Conservation (phyloP, 768 basidiomycete species). For the Pleurotus djamor region DNA sequence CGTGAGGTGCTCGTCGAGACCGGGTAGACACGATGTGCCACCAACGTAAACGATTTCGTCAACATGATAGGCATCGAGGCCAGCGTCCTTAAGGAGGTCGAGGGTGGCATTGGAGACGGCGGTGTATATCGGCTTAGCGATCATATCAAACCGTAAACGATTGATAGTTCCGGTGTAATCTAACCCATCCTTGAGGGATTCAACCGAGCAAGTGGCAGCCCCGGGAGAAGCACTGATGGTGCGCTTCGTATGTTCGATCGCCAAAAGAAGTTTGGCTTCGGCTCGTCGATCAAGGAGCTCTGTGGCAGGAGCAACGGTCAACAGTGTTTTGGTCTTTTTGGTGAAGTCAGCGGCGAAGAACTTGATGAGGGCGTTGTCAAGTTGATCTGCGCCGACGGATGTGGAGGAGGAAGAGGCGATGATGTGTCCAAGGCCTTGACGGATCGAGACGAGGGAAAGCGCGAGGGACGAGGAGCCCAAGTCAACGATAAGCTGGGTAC, state of each 20-base stretch:
- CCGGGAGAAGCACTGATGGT: slow-evolving; percentile 85
- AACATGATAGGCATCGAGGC: slow-evolving; percentile 62
- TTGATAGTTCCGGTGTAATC: slow-evolving; percentile 76
- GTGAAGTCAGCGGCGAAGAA: slow-evolving; percentile 96
- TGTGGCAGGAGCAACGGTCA: slow-evolving; percentile 61
- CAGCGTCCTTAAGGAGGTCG: slow-evolving; percentile 48
- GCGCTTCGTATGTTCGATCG: slow-evolving; percentile 93
- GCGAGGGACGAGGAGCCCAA: slow-evolving; percentile 74
- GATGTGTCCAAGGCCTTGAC: slow-evolving; percentile 69
- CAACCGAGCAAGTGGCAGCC: slow-evolving; percentile 89
- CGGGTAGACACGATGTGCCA: slow-evolving; percentile 71
- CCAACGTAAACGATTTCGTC: slow-evolving; percentile 84
- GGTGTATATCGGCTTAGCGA: slow-evolving; percentile 59
- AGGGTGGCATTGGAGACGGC: slow-evolving; percentile 48
- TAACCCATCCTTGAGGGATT: slow-evolving; percentile 90
- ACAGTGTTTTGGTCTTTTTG: slow-evolving; percentile 85
- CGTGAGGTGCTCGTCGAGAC: slow-evolving; percentile 61
- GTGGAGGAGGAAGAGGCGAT: slow-evolving; percentile 51
- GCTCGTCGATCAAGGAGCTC: slow-evolving; percentile 73
- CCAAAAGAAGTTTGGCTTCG: slow-evolving; percentile 89
- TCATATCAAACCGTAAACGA: slow-evolving; percentile 62
- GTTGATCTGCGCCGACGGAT: slow-evolving; percentile 60
- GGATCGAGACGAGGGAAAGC: slow-evolving; percentile 68
- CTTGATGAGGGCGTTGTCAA: slow-evolving; percentile 82
- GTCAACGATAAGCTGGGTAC: slow-evolving; percentile 80